These are phyloP conservation scores for Ogataea sp. DNA, from an alignment of 805 yeast species.

Conservation along the genomic window DNA sequence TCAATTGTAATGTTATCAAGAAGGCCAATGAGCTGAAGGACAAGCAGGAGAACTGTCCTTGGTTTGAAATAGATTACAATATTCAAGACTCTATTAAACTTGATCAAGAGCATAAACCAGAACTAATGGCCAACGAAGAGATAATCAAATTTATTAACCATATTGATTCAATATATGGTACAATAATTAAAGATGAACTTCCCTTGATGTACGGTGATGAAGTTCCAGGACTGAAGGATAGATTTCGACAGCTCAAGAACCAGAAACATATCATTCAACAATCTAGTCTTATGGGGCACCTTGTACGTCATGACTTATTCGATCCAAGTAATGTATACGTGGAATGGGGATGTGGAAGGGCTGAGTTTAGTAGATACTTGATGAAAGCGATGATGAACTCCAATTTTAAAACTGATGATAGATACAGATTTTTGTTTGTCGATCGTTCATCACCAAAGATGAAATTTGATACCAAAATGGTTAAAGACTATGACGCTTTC, in stretches of 20 bases:
- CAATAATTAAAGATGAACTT: slow-evolving; percentile 1
- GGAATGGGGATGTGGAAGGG: slow-evolving; percentile 92
- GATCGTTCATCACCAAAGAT: slow-evolving; percentile 73
- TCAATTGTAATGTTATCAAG: slow-evolving; percentile 47
- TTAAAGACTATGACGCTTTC: slow-evolving; percentile 51
- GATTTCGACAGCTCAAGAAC: slow-evolving; percentile 44
- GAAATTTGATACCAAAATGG: slow-evolving; percentile 69
- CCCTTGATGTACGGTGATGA: too few species aligned
- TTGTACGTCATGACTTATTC: slow-evolving; percentile 36
- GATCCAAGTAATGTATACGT: slow-evolving; percentile 31
- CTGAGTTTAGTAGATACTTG: slow-evolving; percentile 67
- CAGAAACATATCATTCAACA: slow-evolving; percentile 80
- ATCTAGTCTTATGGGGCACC: slow-evolving; percentile 66
- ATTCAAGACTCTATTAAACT: not conserved
- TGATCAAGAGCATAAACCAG: too few species aligned
- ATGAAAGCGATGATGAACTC: slow-evolving; percentile 22
- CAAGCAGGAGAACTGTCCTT: slow-evolving; percentile 20
- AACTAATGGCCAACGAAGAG: slow-evolving; percentile 14
- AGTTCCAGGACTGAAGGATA: slow-evolving; percentile 26
- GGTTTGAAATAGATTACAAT: slow-evolving; percentile 48
- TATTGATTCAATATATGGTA: slow-evolving; percentile 4
- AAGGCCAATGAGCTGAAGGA: slow-evolving; percentile 26
- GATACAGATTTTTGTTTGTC: slow-evolving; percentile 42
- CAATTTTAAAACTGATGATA: not conserved
- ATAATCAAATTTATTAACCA: slow-evolving; percentile 6